Evolutionary conservation across 768 basidiomycete species (phyloP).

Genomic region (Clathrus columnatus): DNA sequence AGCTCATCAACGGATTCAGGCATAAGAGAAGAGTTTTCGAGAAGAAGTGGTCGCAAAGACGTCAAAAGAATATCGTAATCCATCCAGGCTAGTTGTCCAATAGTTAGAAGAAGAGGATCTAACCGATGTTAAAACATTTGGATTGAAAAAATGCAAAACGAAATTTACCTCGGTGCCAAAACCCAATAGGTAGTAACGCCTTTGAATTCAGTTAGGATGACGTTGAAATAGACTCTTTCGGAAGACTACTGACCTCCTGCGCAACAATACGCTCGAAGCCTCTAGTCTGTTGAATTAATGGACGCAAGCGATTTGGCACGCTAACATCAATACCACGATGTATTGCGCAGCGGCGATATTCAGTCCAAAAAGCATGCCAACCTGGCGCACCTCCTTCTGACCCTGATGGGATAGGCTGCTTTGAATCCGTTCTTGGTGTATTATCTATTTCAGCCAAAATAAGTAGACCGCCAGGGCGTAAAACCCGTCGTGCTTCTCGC

Average conservation of each 20-base stretch:
- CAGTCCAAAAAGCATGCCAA: conserved; percentile 59
- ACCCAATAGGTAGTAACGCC: conserved; percentile 56
- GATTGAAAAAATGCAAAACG: conserved; percentile 5
- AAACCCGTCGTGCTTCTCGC: conserved; percentile 52
- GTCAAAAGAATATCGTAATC: conserved; percentile 58
- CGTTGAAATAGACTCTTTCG: no score
- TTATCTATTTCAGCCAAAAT: conserved; percentile 57
- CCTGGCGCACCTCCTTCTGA: conserved; percentile 33
- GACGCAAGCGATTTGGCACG: conserved; percentile 46
- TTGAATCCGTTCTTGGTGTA: conserved; percentile 40
- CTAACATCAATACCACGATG: conserved; percentile 46
- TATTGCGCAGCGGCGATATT: conserved; percentile 46
- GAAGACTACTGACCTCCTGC: conserved; percentile 35
- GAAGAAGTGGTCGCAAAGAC: conserved; percentile 51
- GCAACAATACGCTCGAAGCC: conserved; percentile 49
- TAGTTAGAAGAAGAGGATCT: conserved; percentile 53
- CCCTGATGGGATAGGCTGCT: conserved; percentile 17
- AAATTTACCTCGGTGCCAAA: conserved; percentile 53
- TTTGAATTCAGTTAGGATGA: neutral
- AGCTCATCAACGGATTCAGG: conserved; percentile 47
- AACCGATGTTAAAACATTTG: neutral
- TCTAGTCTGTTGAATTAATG: conserved; percentile 38
- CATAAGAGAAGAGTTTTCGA: conserved; percentile 38
- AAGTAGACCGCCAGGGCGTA: conserved; percentile 62
- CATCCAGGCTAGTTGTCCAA: conserved; percentile 70